phyloP scores from a whole-genome alignment of 106 monocot genomes.

The Acorus gramineus region DNA sequence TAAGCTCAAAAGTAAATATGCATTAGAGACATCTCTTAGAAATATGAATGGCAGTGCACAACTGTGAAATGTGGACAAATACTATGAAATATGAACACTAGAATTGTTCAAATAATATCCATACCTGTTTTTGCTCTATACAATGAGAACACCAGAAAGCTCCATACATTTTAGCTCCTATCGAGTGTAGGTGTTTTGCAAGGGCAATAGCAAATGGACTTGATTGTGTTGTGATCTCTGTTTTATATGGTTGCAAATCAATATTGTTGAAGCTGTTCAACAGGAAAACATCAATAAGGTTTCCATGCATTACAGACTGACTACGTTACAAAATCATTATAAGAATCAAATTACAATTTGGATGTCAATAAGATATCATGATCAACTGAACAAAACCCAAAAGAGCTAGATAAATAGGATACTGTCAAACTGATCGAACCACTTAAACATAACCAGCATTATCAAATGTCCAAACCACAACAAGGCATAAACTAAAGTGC shows the following conservation, averaged over 20 bases:
- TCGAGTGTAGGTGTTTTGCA: slow-evolving; percentile 67
- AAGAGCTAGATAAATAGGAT: too few species aligned
- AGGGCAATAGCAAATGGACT: slow-evolving; percentile 70
- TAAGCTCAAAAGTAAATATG: too few species aligned
- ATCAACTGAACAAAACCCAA: too few species aligned
- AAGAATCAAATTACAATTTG: too few species aligned
- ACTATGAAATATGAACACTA: neutral
- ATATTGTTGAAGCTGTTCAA: slow-evolving; percentile 45
- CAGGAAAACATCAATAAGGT: neutral
- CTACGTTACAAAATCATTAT: too few species aligned
- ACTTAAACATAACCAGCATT: too few species aligned
- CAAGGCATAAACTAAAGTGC: too few species aligned
- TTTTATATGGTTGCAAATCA: slow-evolving; percentile 62
- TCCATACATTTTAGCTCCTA: slow-evolving; percentile 99
- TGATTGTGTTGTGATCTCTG: slow-evolving; percentile 66
- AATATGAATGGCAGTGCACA: neutral
- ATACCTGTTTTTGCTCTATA: slow-evolving; percentile 93
- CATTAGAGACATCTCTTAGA: too few species aligned
- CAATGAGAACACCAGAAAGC: slow-evolving; percentile 99
- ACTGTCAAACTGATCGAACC: too few species aligned
- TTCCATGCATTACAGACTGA: too few species aligned
- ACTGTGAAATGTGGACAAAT: neutral
- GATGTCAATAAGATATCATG: too few species aligned
- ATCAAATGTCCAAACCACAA: too few species aligned
- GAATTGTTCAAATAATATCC: neutral